Conservation (phyloP, 23 red algal genomes). For the Gracilariopsis chorda region DNA sequence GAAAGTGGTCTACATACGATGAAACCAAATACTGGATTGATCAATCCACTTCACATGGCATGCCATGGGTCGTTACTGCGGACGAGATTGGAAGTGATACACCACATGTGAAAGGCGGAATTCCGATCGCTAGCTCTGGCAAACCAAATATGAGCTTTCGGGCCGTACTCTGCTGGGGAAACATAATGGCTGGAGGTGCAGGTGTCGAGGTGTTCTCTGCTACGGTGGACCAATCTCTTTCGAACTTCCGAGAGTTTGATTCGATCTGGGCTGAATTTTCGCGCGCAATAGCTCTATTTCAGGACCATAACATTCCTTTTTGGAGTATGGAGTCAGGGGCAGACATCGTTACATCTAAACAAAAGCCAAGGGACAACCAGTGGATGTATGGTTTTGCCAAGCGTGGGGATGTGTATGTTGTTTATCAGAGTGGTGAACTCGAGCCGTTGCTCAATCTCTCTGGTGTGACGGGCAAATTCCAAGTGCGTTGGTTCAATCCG, state of each 20-base stretch:
- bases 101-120: not conserved
- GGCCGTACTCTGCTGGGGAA: constrained; percentile 46
- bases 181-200: constrained; percentile 54
- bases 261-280: constrained; percentile 44
- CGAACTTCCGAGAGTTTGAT: constrained; percentile 51
- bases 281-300: constrained; percentile 13
- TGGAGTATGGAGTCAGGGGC: constrained; percentile 39
- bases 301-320: constrained; percentile 21
- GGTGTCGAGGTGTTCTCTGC: constrained; percentile 56
- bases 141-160: constrained; percentile 11
- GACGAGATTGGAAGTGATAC: constrained; percentile 44
- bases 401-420: constrained; percentile 32
- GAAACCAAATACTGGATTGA: constrained; percentile 36
- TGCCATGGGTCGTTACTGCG: constrained; percentile 54
- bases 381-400: constrained; percentile 27
- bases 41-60: constrained; percentile 5
- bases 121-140: not conserved
- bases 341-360: not conserved
- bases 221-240: constrained; percentile 28
- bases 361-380: not conserved
- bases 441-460: constrained; percentile 29
- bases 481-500: constrained; percentile 39
- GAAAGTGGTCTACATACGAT: constrained; percentile 2
- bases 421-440: constrained; percentile 18
- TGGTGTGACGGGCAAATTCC: not conserved